Conservation (phyloP, 208 protist species). For the Leishmania martiniquensis region DNA sequence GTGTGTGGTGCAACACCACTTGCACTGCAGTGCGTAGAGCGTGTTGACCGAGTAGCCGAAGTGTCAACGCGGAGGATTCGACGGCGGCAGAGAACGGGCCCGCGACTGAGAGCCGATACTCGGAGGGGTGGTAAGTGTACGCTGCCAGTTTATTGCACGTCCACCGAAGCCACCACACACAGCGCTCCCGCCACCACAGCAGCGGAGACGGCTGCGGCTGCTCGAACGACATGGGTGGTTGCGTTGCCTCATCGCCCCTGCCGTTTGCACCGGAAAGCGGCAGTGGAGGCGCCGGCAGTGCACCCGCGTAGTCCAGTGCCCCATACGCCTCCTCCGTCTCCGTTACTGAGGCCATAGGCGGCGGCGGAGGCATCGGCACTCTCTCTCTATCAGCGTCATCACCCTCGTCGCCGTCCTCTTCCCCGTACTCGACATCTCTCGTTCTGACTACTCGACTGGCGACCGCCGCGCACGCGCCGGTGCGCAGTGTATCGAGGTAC, state of each 20-base stretch:
- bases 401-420: background rate
- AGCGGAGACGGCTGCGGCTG: background rate
- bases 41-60: slow-evolving; percentile 18
- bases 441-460: background rate
- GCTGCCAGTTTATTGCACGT: slow-evolving; percentile 32
- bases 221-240: background rate
- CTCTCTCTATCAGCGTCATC: background rate
- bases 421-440: background rate
- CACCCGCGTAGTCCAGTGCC: background rate
- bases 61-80: slow-evolving; percentile 13
- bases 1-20: slow-evolving; percentile 43
- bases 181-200: slow-evolving; percentile 17
- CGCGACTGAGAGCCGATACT: slow-evolving; percentile 16
- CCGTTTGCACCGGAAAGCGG: background rate
- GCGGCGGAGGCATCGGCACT: background rate
- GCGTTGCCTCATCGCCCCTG: too few species aligned
- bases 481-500: slow-evolving; percentile 26
- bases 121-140: slow-evolving; percentile 51
- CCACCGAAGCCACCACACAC: slow-evolving; percentile 9
- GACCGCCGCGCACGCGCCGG: slow-evolving; percentile 14
- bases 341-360: background rate
- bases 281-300: background rate
- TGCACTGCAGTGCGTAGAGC: slow-evolving; percentile 28
- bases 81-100: background rate
- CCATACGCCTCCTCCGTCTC: background rate